These are phyloP conservation scores for Zalaria sp. DNA, from an alignment of 2,329 filamentous ascomycete species.

Conservation along the genomic window DNA sequence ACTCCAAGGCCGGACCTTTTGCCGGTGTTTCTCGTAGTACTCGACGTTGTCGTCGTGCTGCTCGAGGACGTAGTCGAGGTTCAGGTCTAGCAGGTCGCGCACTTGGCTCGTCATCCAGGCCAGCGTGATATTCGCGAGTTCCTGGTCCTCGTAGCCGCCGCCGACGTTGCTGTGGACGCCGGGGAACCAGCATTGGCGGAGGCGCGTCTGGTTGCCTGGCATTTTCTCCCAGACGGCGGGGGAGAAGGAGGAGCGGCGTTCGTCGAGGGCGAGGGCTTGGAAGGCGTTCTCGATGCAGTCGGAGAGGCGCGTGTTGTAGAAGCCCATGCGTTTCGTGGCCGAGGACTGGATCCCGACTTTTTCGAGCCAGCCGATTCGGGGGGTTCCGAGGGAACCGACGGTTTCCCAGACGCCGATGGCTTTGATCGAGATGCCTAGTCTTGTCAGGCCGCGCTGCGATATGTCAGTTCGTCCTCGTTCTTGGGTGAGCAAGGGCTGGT, in stretches of 20 bases:
- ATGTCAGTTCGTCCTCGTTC: slow-evolving; percentile 1
- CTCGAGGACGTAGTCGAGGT: slow-evolving; percentile 32
- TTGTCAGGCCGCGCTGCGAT: slow-evolving; percentile 14
- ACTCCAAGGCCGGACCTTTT: slow-evolving; percentile 31
- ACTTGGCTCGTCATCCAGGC: slow-evolving; percentile 45
- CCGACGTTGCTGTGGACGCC: slow-evolving; percentile 32
- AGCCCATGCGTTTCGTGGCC: slow-evolving; percentile 20
- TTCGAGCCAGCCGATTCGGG: slow-evolving; percentile 27
- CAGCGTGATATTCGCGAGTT: slow-evolving; percentile 36
- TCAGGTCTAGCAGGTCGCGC: slow-evolving; percentile 31
- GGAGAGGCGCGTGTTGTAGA: slow-evolving; percentile 33
- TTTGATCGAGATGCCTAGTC: slow-evolving; percentile 22
- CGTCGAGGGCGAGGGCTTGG: slow-evolving; percentile 30
- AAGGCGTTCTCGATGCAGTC: slow-evolving; percentile 28
- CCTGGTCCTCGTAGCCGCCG: slow-evolving; percentile 30
- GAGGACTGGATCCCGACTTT: slow-evolving; percentile 18
- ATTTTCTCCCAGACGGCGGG: slow-evolving; percentile 29
- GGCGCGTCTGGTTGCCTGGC: slow-evolving; percentile 26
- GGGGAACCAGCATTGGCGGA: slow-evolving; percentile 35
- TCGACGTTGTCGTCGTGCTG: slow-evolving; percentile 30
- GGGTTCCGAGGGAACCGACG: slow-evolving; percentile 29
- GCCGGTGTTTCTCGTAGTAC: slow-evolving; percentile 27
- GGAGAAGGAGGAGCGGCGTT: slow-evolving; percentile 25
- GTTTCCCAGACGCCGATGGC: slow-evolving; percentile 33
- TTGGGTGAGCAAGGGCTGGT: neutral